Conservation (phyloP, 805 yeast genomes). For the Vanderwaltozyma tropicalis region DNA sequence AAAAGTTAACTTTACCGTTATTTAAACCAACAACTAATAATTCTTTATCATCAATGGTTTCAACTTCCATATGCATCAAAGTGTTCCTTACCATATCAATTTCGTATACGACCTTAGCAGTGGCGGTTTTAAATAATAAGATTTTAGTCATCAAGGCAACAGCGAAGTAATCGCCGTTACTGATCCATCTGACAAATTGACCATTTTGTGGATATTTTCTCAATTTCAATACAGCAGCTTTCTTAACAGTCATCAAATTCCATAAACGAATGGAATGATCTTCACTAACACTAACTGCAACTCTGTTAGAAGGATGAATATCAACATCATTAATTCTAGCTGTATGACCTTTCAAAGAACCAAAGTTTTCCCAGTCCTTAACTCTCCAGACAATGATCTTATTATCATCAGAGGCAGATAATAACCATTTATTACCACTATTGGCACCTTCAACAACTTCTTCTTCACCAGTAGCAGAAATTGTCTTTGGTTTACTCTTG, state of each 20-base stretch:
- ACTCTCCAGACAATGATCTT: slow-evolving; percentile 87
- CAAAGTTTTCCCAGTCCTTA: slow-evolving; percentile 92
- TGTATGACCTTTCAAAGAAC: slow-evolving; percentile 78
- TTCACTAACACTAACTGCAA: slow-evolving; percentile 80
- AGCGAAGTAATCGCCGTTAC: slow-evolving; percentile 56
- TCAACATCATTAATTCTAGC: slow-evolving; percentile 77
- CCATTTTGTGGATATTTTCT: slow-evolving; percentile 59
- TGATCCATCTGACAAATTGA: slow-evolving; percentile 58
- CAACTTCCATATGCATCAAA: slow-evolving; percentile 57
- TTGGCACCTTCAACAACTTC: slow-evolving; percentile 30
- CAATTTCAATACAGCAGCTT: slow-evolving; percentile 74
- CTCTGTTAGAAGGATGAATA: slow-evolving; percentile 81
- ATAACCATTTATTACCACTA: slow-evolving; percentile 55
- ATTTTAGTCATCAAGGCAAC: slow-evolving; percentile 65
- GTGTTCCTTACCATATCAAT: slow-evolving; percentile 39
- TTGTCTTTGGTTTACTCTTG: slow-evolving; percentile 31
- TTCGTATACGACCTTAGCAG: slow-evolving; percentile 48
- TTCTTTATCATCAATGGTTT: slow-evolving; percentile 37
- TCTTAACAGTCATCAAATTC: slow-evolving; percentile 94
- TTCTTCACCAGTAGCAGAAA: slow-evolving; percentile 3
- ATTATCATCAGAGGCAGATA: slow-evolving; percentile 88
- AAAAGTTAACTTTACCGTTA: slow-evolving; percentile 61
- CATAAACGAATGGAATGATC: slow-evolving; percentile 81
- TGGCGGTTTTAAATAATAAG: slow-evolving; percentile 51
- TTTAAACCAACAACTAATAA: slow-evolving; percentile 58